Percentiles rank a stretch among this genome's conserved stretches.
Evolutionary conservation across 306 rosid species (phyloP).

Genomic region (Mucuna pruriens): DNA sequence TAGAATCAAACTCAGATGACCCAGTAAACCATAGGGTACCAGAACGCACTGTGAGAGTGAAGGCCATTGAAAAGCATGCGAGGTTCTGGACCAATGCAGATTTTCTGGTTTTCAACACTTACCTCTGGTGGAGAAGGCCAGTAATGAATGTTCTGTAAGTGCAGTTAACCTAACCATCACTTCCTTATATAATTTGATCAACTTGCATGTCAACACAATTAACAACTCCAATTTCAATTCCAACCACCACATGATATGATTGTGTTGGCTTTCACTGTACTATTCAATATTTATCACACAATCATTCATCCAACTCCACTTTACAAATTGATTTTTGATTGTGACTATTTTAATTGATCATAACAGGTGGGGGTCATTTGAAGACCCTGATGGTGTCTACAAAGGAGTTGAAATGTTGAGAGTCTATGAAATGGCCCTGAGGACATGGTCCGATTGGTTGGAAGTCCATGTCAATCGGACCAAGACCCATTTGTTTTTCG

Average conservation of each 20-base stretch:
- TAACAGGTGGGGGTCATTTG: slow-evolving; percentile 83
- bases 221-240: slow-evolving; percentile 9
- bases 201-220: slow-evolving; percentile 17
- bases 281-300: neutral
- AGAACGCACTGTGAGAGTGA: slow-evolving; percentile 67
- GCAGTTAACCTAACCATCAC: neutral
- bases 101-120: slow-evolving; percentile 69
- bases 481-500: slow-evolving; percentile 74
- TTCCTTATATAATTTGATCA: slow-evolving; percentile 14
- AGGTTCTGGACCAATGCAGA: slow-evolving; percentile 75
- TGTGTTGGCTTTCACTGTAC: neutral
- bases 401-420: slow-evolving; percentile 68
- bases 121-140: slow-evolving; percentile 91
- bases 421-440: slow-evolving; percentile 86
- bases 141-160: slow-evolving; percentile 66
- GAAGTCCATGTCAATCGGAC: slow-evolving; percentile 77
- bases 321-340: slow-evolving; percentile 19
- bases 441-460: slow-evolving; percentile 92
- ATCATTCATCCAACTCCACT: neutral
- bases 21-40: slow-evolving; percentile 73
- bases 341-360: slow-evolving; percentile 36
- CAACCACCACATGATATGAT: slow-evolving; percentile 25
- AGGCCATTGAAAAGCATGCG: slow-evolving; percentile 82
- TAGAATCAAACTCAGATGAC: slow-evolving; percentile 86
- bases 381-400: slow-evolving; percentile 53